These are phyloP conservation scores for Crithidia sp. DNA, from an alignment of 208 protist species.

Conservation along the genomic window DNA sequence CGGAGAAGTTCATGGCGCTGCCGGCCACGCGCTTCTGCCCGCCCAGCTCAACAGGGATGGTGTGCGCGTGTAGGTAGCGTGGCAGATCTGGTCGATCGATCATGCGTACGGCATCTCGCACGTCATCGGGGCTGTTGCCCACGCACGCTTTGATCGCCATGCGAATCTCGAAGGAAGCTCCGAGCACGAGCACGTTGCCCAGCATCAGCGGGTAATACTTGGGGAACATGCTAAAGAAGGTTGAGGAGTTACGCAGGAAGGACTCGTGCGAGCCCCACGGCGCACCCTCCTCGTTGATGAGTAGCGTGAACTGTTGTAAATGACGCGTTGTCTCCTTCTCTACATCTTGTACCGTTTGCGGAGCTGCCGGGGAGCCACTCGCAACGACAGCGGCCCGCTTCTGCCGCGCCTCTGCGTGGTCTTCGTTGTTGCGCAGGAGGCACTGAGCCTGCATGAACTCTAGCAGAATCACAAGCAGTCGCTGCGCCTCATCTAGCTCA, in stretches of 20 bases:
- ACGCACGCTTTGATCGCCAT: constrained; percentile 59
- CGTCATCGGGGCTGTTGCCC: constrained; percentile 27
- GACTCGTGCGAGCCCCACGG: constrained; percentile 42
- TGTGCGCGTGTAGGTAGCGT: constrained; percentile 48
- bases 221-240: constrained; percentile 47
- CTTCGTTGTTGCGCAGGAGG: constrained; percentile 34
- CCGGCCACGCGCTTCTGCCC: constrained; percentile 37
- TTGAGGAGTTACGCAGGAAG: constrained; percentile 41
- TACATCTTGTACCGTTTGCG: constrained; percentile 5
- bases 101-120: constrained; percentile 56
- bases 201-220: constrained; percentile 85
- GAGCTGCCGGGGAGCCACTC: neutral
- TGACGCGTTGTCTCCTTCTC: constrained; percentile 18
- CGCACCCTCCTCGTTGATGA: constrained; percentile 65
- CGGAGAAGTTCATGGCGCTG: constrained; percentile 48
- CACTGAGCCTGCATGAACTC: constrained; percentile 79
- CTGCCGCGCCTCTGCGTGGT: constrained; percentile 23
- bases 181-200: constrained; percentile 57
- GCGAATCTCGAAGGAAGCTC: constrained; percentile 51
- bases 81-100: constrained; percentile 51
- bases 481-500: constrained; percentile 57
- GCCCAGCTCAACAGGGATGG: constrained; percentile 56
- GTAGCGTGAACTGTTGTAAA: constrained; percentile 63
- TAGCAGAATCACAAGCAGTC: constrained; percentile 61
- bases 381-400: constrained; percentile 12